phyloP scores from a whole-genome alignment of 257 asterid genomes.

The Nemophila menziesii region DNA sequence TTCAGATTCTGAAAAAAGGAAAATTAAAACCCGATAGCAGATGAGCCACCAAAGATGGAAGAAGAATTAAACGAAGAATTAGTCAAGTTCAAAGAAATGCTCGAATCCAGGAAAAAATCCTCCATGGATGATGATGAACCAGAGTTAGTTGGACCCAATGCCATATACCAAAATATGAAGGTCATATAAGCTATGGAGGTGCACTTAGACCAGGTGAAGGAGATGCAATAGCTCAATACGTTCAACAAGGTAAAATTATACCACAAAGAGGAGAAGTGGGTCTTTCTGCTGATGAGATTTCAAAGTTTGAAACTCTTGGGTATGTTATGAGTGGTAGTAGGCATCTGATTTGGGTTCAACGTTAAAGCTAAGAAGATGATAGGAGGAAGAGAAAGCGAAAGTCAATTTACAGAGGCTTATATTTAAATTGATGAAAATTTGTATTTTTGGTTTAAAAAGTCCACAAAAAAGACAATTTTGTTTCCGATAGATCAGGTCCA shows the following conservation, averaged over 20 bases:
- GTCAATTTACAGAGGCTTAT: too few relatives aligned
- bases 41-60: conserved; percentile 22
- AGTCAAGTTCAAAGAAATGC: conserved; percentile 54
- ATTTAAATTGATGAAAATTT: too few relatives aligned
- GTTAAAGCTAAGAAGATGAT: too few relatives aligned
- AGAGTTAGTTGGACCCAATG: conserved; percentile 81
- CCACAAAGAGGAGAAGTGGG: conserved; percentile 99
- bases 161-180: conserved; percentile 92
- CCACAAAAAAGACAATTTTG: too few relatives aligned
- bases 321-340: conserved; percentile 99
- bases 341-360: too few relatives aligned
- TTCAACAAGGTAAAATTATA: conserved; percentile 98
- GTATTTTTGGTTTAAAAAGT: too few relatives aligned
- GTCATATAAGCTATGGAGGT: conserved; percentile 96
- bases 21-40: conserved; percentile 19
- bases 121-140: conserved; percentile 57
- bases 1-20: conserved; percentile 27
- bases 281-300: conserved; percentile 91
- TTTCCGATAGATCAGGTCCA: conserved; percentile 55
- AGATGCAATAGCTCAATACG: conserved; percentile 98
- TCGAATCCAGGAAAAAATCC: conserved; percentile 47
- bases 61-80: conserved; percentile 39
- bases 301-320: conserved; percentile 78
- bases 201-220: conserved; percentile 99
- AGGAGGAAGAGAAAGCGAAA: too few relatives aligned